Percentiles rank a stretch among this genome's conserved stretches.
Conservation (phyloP, 2,329 filamentous ascomycete species). For the Colletotrichum sp. region DNA sequence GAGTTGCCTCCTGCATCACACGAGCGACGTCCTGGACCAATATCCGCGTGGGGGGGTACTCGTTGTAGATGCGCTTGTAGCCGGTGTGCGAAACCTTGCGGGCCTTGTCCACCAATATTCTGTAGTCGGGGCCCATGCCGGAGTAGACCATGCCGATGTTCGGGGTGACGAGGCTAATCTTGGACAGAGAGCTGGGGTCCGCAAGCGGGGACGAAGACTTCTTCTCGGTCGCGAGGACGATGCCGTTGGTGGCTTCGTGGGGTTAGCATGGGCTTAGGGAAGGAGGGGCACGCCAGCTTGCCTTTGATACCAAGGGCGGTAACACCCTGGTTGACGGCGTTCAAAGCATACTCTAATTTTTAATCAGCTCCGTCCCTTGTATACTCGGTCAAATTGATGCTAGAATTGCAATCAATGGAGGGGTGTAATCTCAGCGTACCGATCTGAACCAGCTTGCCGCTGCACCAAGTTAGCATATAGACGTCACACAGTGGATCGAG, state of each 20-base stretch:
- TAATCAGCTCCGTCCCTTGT: slow-evolving; percentile 7
- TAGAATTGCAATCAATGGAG: not conserved
- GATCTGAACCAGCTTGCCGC: slow-evolving; percentile 99
- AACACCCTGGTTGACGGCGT: slow-evolving; percentile 98
- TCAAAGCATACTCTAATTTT: slow-evolving; percentile 90
- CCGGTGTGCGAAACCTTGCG: slow-evolving; percentile 97
- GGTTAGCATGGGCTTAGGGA: slow-evolving; percentile 23
- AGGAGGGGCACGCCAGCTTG: slow-evolving; percentile 40
- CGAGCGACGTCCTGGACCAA: slow-evolving; percentile 97
- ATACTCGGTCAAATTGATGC: not conserved
- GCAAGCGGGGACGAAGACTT: slow-evolving; percentile 98
- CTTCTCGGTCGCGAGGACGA: slow-evolving; percentile 98
- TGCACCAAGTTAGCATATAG: slow-evolving; percentile 40
- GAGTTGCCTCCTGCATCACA: slow-evolving; percentile 98
- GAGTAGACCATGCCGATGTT: slow-evolving; percentile 99
- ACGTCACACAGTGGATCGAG: slow-evolving; percentile 20
- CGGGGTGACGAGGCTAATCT: slow-evolving; percentile 96
- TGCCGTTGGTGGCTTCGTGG: slow-evolving; percentile 87
- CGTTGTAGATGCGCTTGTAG: slow-evolving; percentile 99
- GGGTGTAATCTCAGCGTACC: slow-evolving; percentile 49
- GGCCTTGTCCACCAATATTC: slow-evolving; percentile 95
- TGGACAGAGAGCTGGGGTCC: slow-evolving; percentile 92
- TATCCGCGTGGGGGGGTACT: slow-evolving; percentile 99
- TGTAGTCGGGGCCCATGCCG: slow-evolving; percentile 98
- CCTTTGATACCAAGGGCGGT: slow-evolving; percentile 99